Conservation (phyloP, 2,329 filamentous ascomycete genomes). For the Aspergillus sp. region DNA sequence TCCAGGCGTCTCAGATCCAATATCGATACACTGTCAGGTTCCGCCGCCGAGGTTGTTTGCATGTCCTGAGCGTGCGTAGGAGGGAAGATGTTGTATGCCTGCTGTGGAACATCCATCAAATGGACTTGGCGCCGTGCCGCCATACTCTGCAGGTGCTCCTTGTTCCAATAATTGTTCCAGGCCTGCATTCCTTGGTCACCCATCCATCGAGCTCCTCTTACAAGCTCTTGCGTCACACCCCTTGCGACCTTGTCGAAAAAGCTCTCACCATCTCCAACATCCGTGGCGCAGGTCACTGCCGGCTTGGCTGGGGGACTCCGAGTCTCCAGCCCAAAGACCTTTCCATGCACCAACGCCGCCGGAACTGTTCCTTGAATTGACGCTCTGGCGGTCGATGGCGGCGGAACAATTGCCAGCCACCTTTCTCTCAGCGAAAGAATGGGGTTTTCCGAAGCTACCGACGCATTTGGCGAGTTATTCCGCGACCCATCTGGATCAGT, state of each 20-base stretch:
- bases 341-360: conserved; percentile 22
- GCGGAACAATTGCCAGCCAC: conserved; percentile 39
- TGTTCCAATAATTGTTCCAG: conserved; percentile 44
- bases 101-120: conserved; percentile 19
- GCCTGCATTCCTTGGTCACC: conserved; percentile 41
- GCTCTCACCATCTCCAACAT: conserved; percentile 39
- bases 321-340: conserved; percentile 33
- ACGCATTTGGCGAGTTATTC: conserved; percentile 26
- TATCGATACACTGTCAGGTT: conserved; percentile 39
- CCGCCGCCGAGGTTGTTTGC: conserved; percentile 22
- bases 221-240: conserved; percentile 41
- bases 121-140: conserved; percentile 22
- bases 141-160: conserved; percentile 25
- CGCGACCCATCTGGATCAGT: conserved; percentile 36
- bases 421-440: conserved; percentile 37
- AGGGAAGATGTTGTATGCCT: conserved; percentile 32
- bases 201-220: conserved; percentile 41
- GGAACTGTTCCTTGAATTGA: conserved; percentile 36
- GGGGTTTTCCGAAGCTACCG: conserved; percentile 23
- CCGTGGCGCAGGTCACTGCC: conserved; percentile 35
- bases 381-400: conserved; percentile 27
- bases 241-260: conserved; percentile 39
- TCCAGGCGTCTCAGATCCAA: conserved; percentile 38
- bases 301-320: conserved; percentile 35
- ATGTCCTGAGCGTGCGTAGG: conserved; percentile 38